Conservation (phyloP, 257 asterid genomes). For the Salvia hispanica region DNA sequence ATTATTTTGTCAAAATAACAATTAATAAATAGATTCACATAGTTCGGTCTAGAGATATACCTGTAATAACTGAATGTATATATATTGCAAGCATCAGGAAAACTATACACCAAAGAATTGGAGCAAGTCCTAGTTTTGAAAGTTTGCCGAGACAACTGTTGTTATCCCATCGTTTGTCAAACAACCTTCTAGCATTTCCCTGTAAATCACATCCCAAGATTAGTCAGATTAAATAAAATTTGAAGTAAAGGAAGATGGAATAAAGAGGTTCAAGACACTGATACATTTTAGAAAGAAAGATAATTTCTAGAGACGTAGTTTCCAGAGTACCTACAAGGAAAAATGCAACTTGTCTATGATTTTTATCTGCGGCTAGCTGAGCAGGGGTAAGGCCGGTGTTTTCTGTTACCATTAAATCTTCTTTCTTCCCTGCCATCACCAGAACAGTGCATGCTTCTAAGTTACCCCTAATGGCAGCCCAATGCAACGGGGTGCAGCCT, state of each 20-base stretch:
- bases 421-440: conserved; percentile 97
- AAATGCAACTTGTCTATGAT: conserved; percentile 96
- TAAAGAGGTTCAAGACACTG: conserved; percentile 18
- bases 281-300: too few species aligned
- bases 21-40: not conserved
- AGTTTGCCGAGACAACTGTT: conserved; percentile 71
- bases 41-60: conserved; percentile 47
- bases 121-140: conserved; percentile 94
- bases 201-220: conserved; percentile 47
- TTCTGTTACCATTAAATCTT: conserved; percentile 85
- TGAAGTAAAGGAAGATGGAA: conserved; percentile 11
- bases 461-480: conserved; percentile 98
- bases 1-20: conserved; percentile 13
- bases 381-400: conserved; percentile 97
- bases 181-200: conserved; percentile 92
- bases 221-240: conserved; percentile 2
- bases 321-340: conserved; percentile 85
- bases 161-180: conserved; percentile 75
- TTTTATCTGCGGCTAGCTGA: conserved; percentile 92
- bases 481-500: conserved; percentile 98
- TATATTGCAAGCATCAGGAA: conserved; percentile 70
- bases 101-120: conserved; percentile 76
- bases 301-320: not conserved
- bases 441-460: conserved; percentile 98
- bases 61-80: conserved; percentile 70